phyloP scores from a whole-genome alignment of 2,329 filamentous ascomycete genomes.

The Trichoderma endophyticum region DNA sequence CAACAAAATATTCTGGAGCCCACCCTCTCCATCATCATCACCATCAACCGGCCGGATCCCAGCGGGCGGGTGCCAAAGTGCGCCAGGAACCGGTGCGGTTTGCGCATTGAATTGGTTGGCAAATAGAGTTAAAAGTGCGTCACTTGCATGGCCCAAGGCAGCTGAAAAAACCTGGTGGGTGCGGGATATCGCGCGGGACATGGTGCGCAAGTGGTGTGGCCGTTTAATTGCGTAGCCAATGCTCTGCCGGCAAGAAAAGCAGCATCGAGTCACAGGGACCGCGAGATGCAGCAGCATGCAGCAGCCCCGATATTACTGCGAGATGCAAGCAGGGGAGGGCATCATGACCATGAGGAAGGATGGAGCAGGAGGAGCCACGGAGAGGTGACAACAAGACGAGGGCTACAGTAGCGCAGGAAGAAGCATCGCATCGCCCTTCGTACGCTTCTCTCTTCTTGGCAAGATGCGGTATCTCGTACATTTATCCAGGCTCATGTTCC shows the following conservation, averaged over 20 bases:
- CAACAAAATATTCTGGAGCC: neutral
- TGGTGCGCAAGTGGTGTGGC: slow-evolving; percentile 5
- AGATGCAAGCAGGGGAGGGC: slow-evolving; percentile 1
- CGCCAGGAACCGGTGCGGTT: neutral
- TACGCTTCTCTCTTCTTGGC: neutral
- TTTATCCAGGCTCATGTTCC: neutral
- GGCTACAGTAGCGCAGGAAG: neutral
- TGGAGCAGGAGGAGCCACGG: too few species aligned
- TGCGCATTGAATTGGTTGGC: neutral
- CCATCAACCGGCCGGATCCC: neutral
- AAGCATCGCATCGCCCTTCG: neutral
- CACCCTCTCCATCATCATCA: too few species aligned
- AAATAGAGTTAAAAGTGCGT: slow-evolving; percentile 15
- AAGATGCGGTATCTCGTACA: neutral
- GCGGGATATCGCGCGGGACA: slow-evolving; percentile 5
- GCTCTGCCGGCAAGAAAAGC: neutral
- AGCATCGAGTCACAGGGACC: slow-evolving; percentile 9
- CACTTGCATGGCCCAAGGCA: slow-evolving; percentile 11
- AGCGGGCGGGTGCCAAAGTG: neutral
- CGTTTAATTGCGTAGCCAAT: slow-evolving; percentile 10
- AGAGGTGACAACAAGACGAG: too few species aligned
- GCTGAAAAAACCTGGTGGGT: slow-evolving; percentile 13
- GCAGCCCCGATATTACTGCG: slow-evolving; percentile 8
- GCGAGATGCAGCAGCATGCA: slow-evolving; percentile 6
- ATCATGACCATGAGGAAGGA: neutral